phyloP scores from a whole-genome alignment of 345 rosid species.

The Dipteronia dyeriana region DNA sequence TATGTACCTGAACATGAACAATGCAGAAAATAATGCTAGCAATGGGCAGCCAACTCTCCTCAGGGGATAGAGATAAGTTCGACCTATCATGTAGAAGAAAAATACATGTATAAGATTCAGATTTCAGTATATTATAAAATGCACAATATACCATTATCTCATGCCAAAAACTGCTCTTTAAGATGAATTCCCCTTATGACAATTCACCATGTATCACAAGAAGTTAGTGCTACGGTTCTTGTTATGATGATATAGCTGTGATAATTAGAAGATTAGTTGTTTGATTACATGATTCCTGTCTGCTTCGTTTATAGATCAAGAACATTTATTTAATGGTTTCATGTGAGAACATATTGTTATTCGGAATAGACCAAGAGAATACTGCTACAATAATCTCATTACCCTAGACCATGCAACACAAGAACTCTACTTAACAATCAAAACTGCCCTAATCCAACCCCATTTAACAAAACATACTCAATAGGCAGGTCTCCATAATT shows the following conservation, averaged over 20 bases:
- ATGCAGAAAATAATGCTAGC: slow-evolving; percentile 84
- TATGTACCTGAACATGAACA: slow-evolving; percentile 80
- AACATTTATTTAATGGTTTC: neutral
- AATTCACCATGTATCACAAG: neutral
- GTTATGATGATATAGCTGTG: neutral
- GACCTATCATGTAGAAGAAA: slow-evolving; percentile 49
- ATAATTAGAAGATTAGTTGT: neutral
- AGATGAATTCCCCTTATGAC: neutral
- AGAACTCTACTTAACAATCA: neutral
- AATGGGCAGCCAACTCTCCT: slow-evolving; percentile 94
- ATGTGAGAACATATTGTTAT: neutral
- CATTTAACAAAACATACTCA: neutral
- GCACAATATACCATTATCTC: neutral
- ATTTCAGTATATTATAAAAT: neutral
- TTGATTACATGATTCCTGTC: neutral
- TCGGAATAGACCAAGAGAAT: no score
- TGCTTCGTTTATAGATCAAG: neutral
- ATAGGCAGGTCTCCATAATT: neutral
- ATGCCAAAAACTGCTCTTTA: neutral
- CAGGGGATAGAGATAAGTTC: slow-evolving; percentile 75
- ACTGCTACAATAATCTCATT: neutral
- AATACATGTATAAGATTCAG: slow-evolving; percentile 6
- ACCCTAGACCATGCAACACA: neutral
- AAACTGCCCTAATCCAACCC: neutral
- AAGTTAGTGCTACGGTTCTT: neutral